phyloP scores from a whole-genome alignment of 495 filamentous ascomycete species.

The Penicillium parvum region DNA sequence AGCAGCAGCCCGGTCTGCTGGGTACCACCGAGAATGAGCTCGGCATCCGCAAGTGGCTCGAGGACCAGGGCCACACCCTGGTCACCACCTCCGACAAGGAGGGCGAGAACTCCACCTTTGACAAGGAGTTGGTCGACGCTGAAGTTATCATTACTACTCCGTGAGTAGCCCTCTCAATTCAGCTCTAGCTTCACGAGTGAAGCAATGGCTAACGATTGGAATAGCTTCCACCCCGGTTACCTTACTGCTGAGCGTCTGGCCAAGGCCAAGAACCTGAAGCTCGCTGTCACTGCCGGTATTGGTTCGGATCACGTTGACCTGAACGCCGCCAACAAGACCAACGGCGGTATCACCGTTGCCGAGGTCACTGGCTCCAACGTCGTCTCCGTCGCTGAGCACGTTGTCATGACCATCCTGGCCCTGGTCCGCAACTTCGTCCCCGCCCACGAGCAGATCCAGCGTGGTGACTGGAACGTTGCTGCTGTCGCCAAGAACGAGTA shows the following conservation, averaged over 20 bases:
- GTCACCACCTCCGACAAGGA: slow-evolving; percentile 98
- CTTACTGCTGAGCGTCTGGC: slow-evolving; percentile 93
- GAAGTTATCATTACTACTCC: slow-evolving; percentile 99
- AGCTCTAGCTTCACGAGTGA: too few relatives aligned
- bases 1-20: slow-evolving; percentile 77
- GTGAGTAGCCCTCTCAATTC: slow-evolving; percentile 48
- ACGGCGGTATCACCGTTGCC: slow-evolving; percentile 94
- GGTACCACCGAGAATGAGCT: slow-evolving; percentile 98
- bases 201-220: too few relatives aligned
- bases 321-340: slow-evolving; percentile 95
- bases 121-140: slow-evolving; percentile 91
- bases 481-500: slow-evolving; percentile 96
- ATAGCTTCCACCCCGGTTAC: slow-evolving; percentile 97
- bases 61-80: slow-evolving; percentile 90
- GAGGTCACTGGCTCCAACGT: slow-evolving; percentile 96
- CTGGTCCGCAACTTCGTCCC: slow-evolving; percentile 98
- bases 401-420: slow-evolving; percentile 95
- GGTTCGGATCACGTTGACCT: slow-evolving; percentile 98
- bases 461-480: slow-evolving; percentile 92
- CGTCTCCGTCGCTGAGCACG: slow-evolving; percentile 88
- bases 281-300: slow-evolving; percentile 94
- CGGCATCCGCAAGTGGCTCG: slow-evolving; percentile 91
- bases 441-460: slow-evolving; percentile 86
- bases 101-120: slow-evolving; percentile 86
- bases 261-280: slow-evolving; percentile 98